phyloP scores from a whole-genome alignment of 345 rosid species.

The Citrus inodora region DNA sequence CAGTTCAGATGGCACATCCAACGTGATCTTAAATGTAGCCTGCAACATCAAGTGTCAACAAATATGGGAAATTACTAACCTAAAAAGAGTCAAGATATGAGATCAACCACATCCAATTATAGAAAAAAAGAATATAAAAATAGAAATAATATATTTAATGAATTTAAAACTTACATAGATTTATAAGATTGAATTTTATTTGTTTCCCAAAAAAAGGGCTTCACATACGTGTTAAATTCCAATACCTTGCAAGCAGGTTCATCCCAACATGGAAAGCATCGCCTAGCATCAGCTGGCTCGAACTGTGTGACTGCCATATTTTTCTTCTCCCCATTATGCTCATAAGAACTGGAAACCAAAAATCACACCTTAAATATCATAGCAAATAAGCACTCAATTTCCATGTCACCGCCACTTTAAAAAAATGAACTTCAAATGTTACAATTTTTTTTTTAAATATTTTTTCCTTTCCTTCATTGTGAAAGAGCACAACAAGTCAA shows the following conservation, averaged over 20 bases:
- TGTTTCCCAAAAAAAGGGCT: neutral
- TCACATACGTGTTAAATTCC: neutral
- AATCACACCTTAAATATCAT: neutral
- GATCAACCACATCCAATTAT: neutral
- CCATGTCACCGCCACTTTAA: neutral
- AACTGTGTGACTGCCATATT: constrained; percentile 98
- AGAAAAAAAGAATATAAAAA: too few species aligned
- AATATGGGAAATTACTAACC: neutral
- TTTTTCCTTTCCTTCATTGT: too few species aligned
- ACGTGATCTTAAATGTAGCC: constrained; percentile 92
- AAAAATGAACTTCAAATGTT: too few species aligned
- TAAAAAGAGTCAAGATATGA: constrained; percentile 1
- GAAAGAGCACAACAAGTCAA: too few species aligned
- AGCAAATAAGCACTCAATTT: neutral
- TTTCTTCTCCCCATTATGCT: constrained; percentile 82
- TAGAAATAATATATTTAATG: neutral
- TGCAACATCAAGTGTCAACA: constrained; percentile 28
- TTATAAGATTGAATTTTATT: neutral
- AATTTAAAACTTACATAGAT: neutral
- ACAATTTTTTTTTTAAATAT: neutral
- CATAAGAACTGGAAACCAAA: constrained; percentile 53
- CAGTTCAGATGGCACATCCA: constrained; percentile 76
- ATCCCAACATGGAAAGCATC: constrained; percentile 98
- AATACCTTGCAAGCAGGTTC: constrained; percentile 94
- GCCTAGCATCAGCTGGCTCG: constrained; percentile 94